Conservation (phyloP, 169 alveolate genomes). For the Babesia ovis region DNA sequence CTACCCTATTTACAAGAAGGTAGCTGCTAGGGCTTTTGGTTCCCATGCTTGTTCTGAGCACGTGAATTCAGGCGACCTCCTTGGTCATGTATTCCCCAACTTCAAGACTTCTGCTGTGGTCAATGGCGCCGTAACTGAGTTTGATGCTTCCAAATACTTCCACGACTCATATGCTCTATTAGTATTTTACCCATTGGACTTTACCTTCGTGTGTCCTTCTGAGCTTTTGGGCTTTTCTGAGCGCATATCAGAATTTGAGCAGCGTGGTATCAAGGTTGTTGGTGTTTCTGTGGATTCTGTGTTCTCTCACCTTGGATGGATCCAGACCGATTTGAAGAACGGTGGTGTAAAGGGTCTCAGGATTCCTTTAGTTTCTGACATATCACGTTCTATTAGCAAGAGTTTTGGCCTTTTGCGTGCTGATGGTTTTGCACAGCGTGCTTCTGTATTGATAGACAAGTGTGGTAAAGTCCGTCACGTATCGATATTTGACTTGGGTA, state of each 20-base stretch:
- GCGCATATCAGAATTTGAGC: slow-evolving; percentile 68
- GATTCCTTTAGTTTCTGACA: slow-evolving; percentile 79
- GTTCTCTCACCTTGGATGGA: slow-evolving; percentile 79
- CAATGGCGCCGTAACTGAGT: slow-evolving; percentile 63
- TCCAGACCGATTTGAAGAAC: slow-evolving; percentile 67
- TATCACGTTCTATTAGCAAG: slow-evolving; percentile 67
- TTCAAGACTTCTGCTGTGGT: slow-evolving; percentile 71
- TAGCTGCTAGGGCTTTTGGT: slow-evolving; percentile 12
- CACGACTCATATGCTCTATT: slow-evolving; percentile 70
- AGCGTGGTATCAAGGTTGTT: slow-evolving; percentile 70
- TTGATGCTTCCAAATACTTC: slow-evolving; percentile 65
- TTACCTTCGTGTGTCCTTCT: slow-evolving; percentile 81
- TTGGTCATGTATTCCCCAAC: slow-evolving; percentile 66
- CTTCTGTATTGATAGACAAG: slow-evolving; percentile 74
- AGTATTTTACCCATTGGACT: slow-evolving; percentile 79
- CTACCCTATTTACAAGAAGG: background rate
- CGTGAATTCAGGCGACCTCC: slow-evolving; percentile 34
- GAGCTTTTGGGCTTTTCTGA: slow-evolving; percentile 78
- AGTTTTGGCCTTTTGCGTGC: slow-evolving; percentile 71
- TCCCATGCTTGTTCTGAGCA: background rate
- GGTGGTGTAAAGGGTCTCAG: slow-evolving; percentile 75
- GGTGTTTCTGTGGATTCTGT: slow-evolving; percentile 81
- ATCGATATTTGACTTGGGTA: slow-evolving; percentile 72
- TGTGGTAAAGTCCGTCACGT: slow-evolving; percentile 73
- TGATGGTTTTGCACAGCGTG: slow-evolving; percentile 76